phyloP scores from a whole-genome alignment of 2,329 filamentous ascomycete species.

The Emergomyces africanus region DNA sequence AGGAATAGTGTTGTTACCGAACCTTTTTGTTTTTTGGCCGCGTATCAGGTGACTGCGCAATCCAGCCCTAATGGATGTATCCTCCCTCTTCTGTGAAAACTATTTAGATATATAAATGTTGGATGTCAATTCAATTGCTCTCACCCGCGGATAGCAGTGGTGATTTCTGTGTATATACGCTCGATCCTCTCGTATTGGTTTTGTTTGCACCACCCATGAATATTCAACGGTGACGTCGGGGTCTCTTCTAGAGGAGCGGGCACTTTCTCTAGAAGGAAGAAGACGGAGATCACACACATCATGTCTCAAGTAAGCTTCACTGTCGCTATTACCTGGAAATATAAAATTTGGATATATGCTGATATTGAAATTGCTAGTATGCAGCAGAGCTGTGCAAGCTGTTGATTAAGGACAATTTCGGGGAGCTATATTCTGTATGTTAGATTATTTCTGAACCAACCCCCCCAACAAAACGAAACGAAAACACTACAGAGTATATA shows the following conservation, averaged over 20 bases:
- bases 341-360: constrained; percentile 14
- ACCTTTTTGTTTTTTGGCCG: too few species aligned
- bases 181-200: neutral
- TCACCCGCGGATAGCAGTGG: constrained; percentile 17
- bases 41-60: too few species aligned
- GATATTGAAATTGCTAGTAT: constrained; percentile 36
- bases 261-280: constrained; percentile 57
- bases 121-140: neutral
- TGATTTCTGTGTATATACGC: neutral
- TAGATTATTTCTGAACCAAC: neutral
- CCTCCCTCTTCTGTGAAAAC: too few species aligned
- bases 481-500: too few species aligned
- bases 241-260: constrained; percentile 66
- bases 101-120: too few species aligned
- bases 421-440: constrained; percentile 80
- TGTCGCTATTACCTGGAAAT: constrained; percentile 5
- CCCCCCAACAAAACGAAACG: constrained; percentile 1
- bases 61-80: too few species aligned
- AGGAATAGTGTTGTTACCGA: neutral
- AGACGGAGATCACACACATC: constrained; percentile 17
- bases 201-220: constrained; percentile 14
- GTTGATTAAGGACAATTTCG: constrained; percentile 78
- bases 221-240: constrained; percentile 50
- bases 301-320: constrained; percentile 42
- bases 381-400: constrained; percentile 80